Evolutionary conservation across 805 yeast species (phyloP), one percentile per base, ranked within the genome.

Genomic region (Lipomyces sp.): DNA sequence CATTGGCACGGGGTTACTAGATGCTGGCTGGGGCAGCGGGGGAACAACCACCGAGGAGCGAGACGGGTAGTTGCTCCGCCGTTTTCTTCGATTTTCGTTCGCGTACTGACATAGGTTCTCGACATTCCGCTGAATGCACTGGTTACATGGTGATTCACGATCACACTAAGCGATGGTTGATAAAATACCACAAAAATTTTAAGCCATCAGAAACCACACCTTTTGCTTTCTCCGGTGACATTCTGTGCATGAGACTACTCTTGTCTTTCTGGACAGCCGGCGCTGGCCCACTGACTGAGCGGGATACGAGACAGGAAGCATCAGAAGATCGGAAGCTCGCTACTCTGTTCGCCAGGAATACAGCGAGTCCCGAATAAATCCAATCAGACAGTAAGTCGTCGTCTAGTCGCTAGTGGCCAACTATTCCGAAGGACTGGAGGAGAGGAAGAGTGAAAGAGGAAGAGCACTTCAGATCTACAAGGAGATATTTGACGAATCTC

Each of bases 171-270:
- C 33, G 11, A n/a, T 37, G 11, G 57, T 42, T 11, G 29, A 4
- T 45, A 54, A 13, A 30, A 42, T 32, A 10, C 32, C 24, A n/a
- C 18, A 32, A 18, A 32, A 42, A 51, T 35, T 32, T 24, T 24
- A 2, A 48, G 24, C 10, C 5, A 11, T n/a, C 37, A 39, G 4
- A n/a, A 50, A 51, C 54, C 60, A n/a, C 29, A 62, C 70, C 57
- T 64, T 67, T 42, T 67, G 70, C 63, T 67, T 67, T n/a, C 70
- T 53, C 57, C 70, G 68, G 42, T 67, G 70, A 60, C 70, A 67
- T 48, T 67, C 70, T 5, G 68, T 64, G 60, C 70, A 67, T 34
- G 70, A 67, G 33, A 67, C 66, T 58, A 62, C 59, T 32, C 70
- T 65, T 33, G 66, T 56, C 48, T 42, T 42, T 39, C 5, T 42